Conservation (phyloP, 176 grass and related monocot genomes). For the Bolboschoenus planiculmis region DNA sequence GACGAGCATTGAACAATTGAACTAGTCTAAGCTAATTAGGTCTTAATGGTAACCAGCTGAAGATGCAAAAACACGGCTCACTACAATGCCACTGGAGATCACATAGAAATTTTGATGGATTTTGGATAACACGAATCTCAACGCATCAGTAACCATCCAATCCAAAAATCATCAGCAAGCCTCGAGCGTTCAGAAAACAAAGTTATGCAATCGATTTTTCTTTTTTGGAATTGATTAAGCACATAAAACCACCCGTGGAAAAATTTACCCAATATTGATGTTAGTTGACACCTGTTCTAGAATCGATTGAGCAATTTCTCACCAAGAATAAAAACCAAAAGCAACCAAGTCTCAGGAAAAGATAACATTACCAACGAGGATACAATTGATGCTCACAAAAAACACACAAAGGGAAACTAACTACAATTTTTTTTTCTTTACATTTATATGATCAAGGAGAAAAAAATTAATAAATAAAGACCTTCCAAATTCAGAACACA, state of each 20-base stretch:
- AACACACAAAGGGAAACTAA: background rate
- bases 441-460: background rate
- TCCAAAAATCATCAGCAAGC: too few species aligned
- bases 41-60: background rate
- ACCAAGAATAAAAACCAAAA: background rate
- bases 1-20: background rate
- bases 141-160: background rate
- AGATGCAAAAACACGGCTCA: too few species aligned
- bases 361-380: background rate
- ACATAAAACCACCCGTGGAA: too few species aligned
- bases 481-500: background rate
- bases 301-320: background rate
- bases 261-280: too few species aligned
- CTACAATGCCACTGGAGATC: too few species aligned
- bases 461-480: background rate
- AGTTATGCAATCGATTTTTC: too few species aligned
- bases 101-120: background rate
- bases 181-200: too few species aligned
- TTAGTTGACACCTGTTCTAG: background rate
- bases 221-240: too few species aligned
- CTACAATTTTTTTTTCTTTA: slow-evolving; percentile 16
- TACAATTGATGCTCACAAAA: background rate
- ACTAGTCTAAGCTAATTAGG: background rate
- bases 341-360: background rate
- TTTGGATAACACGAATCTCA: background rate